phyloP scores from a whole-genome alignment of 2,329 filamentous ascomycete species.

The Beauveria sp. region DNA sequence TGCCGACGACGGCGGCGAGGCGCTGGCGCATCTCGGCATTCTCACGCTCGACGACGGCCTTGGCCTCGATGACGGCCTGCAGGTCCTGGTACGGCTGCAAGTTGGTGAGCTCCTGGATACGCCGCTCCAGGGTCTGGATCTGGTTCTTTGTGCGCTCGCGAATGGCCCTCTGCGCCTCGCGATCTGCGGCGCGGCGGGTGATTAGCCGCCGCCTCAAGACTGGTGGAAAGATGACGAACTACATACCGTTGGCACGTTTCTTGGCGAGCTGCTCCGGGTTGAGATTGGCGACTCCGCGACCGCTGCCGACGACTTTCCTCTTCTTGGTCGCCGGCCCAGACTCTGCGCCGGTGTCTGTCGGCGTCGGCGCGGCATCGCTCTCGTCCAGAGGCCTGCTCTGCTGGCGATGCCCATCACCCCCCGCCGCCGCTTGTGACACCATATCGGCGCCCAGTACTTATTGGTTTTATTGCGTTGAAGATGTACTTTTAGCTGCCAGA shows the following conservation, averaged over 20 bases:
- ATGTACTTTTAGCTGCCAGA: too few species aligned
- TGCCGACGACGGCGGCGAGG: slow-evolving; percentile 56
- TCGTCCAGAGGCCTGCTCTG: slow-evolving; percentile 3
- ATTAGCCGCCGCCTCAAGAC: too few species aligned
- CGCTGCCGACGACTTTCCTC: slow-evolving; percentile 37
- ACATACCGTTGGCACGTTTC: slow-evolving; percentile 50
- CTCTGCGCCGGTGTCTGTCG: background rate
- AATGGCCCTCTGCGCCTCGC: slow-evolving; percentile 79
- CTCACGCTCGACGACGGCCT: slow-evolving; percentile 69
- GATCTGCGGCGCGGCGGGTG: slow-evolving; percentile 39
- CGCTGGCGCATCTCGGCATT: slow-evolving; percentile 70
- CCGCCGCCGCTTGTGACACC: background rate
- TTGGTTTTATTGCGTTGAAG: background rate
- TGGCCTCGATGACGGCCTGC: slow-evolving; percentile 65
- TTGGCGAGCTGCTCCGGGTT: slow-evolving; percentile 69
- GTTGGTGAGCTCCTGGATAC: slow-evolving; percentile 67
- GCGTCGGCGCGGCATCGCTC: slow-evolving; percentile 1
- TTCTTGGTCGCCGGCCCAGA: slow-evolving; percentile 28
- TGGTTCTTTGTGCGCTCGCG: slow-evolving; percentile 73
- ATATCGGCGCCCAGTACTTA: background rate
- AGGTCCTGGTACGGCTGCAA: slow-evolving; percentile 81
- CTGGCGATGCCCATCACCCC: background rate
- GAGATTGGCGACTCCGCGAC: slow-evolving; percentile 51
- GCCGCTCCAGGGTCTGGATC: slow-evolving; percentile 65
- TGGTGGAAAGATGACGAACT: too few species aligned